Base-by-base conservation (phyloP, 1,284 basidiomycete genomes). In the Filobasidium uniguttulatum region DNA sequence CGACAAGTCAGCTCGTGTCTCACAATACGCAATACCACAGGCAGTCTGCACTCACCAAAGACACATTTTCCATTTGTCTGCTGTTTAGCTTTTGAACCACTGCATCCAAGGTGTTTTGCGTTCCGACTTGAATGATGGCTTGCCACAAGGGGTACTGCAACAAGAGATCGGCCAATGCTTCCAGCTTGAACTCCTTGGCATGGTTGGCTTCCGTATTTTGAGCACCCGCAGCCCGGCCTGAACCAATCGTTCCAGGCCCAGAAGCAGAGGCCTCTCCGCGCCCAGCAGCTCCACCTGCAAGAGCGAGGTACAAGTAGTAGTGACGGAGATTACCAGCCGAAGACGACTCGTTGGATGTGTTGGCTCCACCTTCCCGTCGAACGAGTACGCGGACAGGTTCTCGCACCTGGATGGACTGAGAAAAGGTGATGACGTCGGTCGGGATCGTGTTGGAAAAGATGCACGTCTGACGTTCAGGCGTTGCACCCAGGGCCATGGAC, bases 381-480 rank as follows among this genome's bases (percentile, higher is more conserved):
- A 97, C 93, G 6, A 98, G 79, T 22, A 98, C 93, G 23, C 93
- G 81, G 34, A 97, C 89, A 20, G 90, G 89, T 66, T 98, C 93
- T 50, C 85, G 80, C 3, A 97, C 77, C 62, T 94, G 69, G 38
- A 75, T 63, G 8, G 65, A 68, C 56, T 73, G 71, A 2, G 70
- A 71, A 52, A 74, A 74, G 58, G 70, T 73, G 63, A 73, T 69
- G 7, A 74, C 72, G 51, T 74, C 73, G 6, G 68, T 70, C 7
- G 68, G 72, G 29, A 73, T 75, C 2, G 75, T 77, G 61, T 76
- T 76, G 22, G 71, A 93, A 71, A 97, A 97, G 17, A 98, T 76
- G 31, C 90, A 93, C 3, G 91, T 94, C 68, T 98, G 94, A 7
- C 93, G 79, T 60, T 94, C 90, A 30, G 81, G 75, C 10, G 63